phyloP scores from a whole-genome alignment of 345 rosid genomes.

The Gossypium mustelinum region DNA sequence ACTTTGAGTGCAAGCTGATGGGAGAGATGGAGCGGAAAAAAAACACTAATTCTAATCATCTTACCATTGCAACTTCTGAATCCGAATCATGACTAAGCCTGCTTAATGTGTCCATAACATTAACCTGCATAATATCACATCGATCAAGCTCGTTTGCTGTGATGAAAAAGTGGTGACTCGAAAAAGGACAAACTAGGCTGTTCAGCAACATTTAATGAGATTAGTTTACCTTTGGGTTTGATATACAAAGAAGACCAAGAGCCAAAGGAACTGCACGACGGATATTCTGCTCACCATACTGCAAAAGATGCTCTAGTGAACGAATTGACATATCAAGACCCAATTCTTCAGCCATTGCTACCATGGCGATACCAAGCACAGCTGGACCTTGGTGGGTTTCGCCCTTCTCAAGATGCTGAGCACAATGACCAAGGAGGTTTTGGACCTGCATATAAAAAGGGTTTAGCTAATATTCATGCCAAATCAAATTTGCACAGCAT shows the following conservation, averaged over 20 bases:
- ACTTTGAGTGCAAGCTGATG: not conserved
- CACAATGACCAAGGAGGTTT: slow-evolving; percentile 82
- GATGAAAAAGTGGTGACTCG: not conserved
- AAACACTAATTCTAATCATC: slow-evolving; percentile 16
- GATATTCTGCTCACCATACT: slow-evolving; percentile 87
- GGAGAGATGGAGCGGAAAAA: not conserved
- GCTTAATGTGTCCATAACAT: slow-evolving; percentile 94
- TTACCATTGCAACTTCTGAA: slow-evolving; percentile 95
- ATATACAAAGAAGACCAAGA: slow-evolving; percentile 92
- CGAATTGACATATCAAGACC: slow-evolving; percentile 98
- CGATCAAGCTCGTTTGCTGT: not conserved
- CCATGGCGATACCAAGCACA: slow-evolving; percentile 93
- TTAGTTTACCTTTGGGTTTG: slow-evolving; percentile 78
- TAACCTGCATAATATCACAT: slow-evolving; percentile 47
- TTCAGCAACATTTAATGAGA: not conserved
- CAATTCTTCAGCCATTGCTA: slow-evolving; percentile 96
- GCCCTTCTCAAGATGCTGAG: slow-evolving; percentile 81
- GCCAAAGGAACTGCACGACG: slow-evolving; percentile 95
- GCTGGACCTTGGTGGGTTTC: slow-evolving; percentile 95
- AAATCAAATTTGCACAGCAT: not conserved
- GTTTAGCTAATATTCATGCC: not conserved
- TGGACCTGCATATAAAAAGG: slow-evolving; percentile 52
- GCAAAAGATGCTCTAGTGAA: slow-evolving; percentile 84
- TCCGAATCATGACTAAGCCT: slow-evolving; percentile 95
- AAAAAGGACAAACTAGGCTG: not conserved